phyloP scores from a whole-genome alignment of 331 rosid genomes.

The Telfairia occidentalis region DNA sequence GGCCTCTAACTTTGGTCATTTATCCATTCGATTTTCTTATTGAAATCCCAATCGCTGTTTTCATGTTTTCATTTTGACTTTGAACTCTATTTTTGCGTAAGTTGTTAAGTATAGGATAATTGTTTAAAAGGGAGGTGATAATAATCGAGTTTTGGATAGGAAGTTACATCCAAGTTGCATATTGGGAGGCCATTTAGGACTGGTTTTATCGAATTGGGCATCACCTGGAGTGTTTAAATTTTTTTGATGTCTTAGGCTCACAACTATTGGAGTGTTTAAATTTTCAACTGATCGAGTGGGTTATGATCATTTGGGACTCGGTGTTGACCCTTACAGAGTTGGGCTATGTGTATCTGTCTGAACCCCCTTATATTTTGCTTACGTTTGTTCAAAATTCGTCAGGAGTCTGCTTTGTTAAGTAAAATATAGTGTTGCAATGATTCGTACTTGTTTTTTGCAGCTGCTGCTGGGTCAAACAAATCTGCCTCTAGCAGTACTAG shows the following conservation, averaged over 20 bases:
- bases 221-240: not conserved
- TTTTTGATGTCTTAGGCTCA: too few relatives aligned
- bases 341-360: not conserved
- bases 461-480: slow-evolving; percentile 64
- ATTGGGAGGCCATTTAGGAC: not conserved
- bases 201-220: not conserved
- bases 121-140: not conserved
- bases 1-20: not conserved
- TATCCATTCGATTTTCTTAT: not conserved
- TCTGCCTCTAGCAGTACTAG: slow-evolving; percentile 74
- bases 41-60: not conserved
- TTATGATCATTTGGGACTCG: not conserved
- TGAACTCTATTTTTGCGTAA: not conserved
- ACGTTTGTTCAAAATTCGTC: not conserved
- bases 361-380: not conserved
- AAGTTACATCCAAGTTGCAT: not conserved
- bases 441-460: slow-evolving; percentile 26
- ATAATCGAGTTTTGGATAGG: not conserved
- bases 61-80: not conserved
- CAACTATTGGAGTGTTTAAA: too few relatives aligned
- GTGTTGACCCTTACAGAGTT: not conserved
- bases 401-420: not conserved
- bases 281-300: not conserved
- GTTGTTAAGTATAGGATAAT: not conserved
- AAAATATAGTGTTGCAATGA: not conserved